These are phyloP conservation scores for Dacryopinax primogenitus DNA, from an alignment of 768 basidiomycete genomes.

Conservation along the genomic window DNA sequence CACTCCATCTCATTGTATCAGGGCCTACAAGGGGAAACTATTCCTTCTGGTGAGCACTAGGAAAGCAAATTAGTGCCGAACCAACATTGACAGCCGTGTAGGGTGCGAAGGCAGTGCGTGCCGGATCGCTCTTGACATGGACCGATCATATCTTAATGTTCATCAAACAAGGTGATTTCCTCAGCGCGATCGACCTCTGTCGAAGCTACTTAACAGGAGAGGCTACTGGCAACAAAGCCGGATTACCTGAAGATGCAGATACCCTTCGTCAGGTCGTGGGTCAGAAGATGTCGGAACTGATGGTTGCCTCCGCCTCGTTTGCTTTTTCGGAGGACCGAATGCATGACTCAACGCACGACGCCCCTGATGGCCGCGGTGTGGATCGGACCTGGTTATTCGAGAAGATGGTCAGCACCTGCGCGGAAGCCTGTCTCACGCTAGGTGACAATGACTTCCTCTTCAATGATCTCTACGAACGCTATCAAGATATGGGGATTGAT, in stretches of 20 bases:
- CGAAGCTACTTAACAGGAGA: slow-evolving; percentile 67
- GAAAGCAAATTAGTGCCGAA: background rate
- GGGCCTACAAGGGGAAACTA: slow-evolving; percentile 78
- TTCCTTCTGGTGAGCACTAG: slow-evolving; percentile 63
- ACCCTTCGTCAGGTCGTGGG: slow-evolving; percentile 54
- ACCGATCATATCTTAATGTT: slow-evolving; percentile 78
- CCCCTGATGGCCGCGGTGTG: slow-evolving; percentile 75
- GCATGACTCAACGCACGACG: slow-evolving; percentile 73
- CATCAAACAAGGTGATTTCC: slow-evolving; percentile 76
- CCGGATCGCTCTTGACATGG: slow-evolving; percentile 85
- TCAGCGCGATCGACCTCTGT: slow-evolving; percentile 77
- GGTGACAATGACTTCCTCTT: slow-evolving; percentile 77
- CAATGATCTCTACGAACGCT: slow-evolving; percentile 85
- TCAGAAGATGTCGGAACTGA: slow-evolving; percentile 62
- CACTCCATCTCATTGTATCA: slow-evolving; percentile 46
- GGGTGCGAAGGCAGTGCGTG: slow-evolving; percentile 55
- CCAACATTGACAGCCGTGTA: slow-evolving; percentile 23
- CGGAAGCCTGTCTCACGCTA: slow-evolving; percentile 66
- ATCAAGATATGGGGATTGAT: slow-evolving; percentile 69
- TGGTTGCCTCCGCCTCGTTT: slow-evolving; percentile 77
- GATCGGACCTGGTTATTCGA: slow-evolving; percentile 86
- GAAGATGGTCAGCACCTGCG: slow-evolving; percentile 63
- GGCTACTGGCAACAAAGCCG: slow-evolving; percentile 75
- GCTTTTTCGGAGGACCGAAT: slow-evolving; percentile 93
- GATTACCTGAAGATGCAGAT: slow-evolving; percentile 57